These are phyloP conservation scores for Nannizzia gypsea DNA, from an alignment of 2,329 filamentous ascomycete species.

Conservation along the genomic window DNA sequence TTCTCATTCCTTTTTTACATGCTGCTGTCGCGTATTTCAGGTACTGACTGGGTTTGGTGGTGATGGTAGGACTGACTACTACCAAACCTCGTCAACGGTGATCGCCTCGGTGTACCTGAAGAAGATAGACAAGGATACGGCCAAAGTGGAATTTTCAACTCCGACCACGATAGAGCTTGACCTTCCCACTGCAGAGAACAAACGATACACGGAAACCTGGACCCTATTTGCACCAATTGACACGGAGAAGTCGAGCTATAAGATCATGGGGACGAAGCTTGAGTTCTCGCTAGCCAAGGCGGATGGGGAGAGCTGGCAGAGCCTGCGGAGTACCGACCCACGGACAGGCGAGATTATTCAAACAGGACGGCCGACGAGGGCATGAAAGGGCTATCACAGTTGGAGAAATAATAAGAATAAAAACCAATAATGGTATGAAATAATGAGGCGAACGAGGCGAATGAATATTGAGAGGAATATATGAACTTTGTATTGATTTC, in stretches of 20 bases:
- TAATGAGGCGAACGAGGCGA: neutral
- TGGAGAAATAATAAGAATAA: neutral
- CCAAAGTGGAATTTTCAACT: slow-evolving; percentile 57
- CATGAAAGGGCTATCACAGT: slow-evolving; percentile 16
- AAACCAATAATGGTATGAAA: neutral
- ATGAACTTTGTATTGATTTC: neutral
- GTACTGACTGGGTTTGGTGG: slow-evolving; percentile 3
- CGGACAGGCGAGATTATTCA: slow-evolving; percentile 74
- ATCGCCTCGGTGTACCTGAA: slow-evolving; percentile 92
- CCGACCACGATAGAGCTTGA: slow-evolving; percentile 58
- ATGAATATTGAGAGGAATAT: neutral
- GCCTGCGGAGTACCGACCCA: slow-evolving; percentile 66
- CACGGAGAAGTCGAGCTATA: slow-evolving; percentile 60
- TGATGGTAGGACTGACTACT: slow-evolving; percentile 64
- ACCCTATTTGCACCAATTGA: slow-evolving; percentile 69
- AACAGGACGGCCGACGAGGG: slow-evolving; percentile 63
- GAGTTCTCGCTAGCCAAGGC: slow-evolving; percentile 65
- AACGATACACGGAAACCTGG: slow-evolving; percentile 64
- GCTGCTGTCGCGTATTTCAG: neutral
- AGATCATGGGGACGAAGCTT: slow-evolving; percentile 78
- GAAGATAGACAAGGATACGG: slow-evolving; percentile 78
- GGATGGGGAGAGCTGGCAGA: slow-evolving; percentile 71
- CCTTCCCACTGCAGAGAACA: slow-evolving; percentile 73
- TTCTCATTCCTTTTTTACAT: no score
- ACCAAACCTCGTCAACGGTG: slow-evolving; percentile 75